These are phyloP conservation scores for Yamadazyma mexicana DNA, from an alignment of 1,139 yeast species.

Conservation along the genomic window DNA sequence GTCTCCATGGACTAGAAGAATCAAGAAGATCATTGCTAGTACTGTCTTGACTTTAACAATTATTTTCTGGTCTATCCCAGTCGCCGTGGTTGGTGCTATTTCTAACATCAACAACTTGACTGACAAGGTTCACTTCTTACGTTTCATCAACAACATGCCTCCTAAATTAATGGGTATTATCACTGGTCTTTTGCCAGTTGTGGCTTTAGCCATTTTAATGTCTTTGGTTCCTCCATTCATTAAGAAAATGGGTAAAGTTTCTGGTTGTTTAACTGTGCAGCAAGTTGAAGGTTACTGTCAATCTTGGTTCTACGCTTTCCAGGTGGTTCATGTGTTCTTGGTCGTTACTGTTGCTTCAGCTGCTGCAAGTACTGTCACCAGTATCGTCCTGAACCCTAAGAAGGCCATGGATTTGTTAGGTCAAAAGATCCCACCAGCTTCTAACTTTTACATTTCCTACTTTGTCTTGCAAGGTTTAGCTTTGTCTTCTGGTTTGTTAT, in stretches of 20 bases:
- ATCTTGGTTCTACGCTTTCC: conserved; percentile 84
- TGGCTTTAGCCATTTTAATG: conserved; percentile 82
- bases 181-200: conserved; percentile 84
- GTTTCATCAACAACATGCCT: conserved; percentile 73
- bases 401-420: conserved; percentile 59
- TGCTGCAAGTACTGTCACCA: conserved; percentile 66
- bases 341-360: conserved; percentile 82
- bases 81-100: conserved; percentile 90
- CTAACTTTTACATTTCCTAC: conserved; percentile 67
- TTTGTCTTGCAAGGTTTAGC: conserved; percentile 46
- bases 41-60: conserved; percentile 54
- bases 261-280: conserved; percentile 73
- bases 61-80: conserved; percentile 92
- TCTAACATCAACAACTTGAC: conserved; percentile 80
- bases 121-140: conserved; percentile 64
- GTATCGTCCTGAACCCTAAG: conserved; percentile 55
- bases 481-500: conserved; percentile 37
- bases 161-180: conserved; percentile 67
- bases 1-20: conserved; percentile 41
- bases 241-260: conserved; percentile 59
- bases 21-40: conserved; percentile 40
- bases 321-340: conserved; percentile 79
- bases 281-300: conserved; percentile 81
- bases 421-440: conserved; percentile 62
- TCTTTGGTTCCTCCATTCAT: conserved; percentile 72